A percentile compares a stretch with the other conserved stretches of the same genome.
Evolutionary conservation across 2,329 filamentous ascomycete genomes (phyloP).

Genomic region (Rhinocladiella similis): DNA sequence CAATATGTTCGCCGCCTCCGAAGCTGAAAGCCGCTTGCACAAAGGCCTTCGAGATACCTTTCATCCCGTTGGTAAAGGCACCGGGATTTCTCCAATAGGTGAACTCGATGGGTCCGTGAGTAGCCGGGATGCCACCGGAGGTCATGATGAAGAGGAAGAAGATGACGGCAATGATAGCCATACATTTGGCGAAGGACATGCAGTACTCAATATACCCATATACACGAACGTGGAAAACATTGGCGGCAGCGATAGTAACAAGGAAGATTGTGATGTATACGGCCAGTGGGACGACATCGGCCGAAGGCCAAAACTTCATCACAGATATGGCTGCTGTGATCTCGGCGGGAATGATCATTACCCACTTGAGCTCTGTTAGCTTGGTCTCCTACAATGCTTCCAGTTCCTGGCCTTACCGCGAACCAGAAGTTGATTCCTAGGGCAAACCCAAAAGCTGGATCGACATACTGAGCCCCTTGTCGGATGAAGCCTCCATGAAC

Average conservation of each 20-base stretch:
- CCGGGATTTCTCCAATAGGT: conserved; percentile 26
- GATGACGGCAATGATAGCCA: conserved; percentile 52
- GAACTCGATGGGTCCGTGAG: conserved; percentile 37
- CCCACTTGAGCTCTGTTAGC: background rate
- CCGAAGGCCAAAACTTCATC: conserved; percentile 45
- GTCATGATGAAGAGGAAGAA: conserved; percentile 41
- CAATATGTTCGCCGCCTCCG: conserved; percentile 49
- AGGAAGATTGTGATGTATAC: conserved; percentile 44
- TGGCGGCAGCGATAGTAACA: conserved; percentile 38
- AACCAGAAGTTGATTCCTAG: background rate
- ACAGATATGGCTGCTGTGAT: conserved; percentile 44
- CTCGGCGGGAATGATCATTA: conserved; percentile 45
- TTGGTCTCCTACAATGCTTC: background rate
- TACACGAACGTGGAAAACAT: conserved; percentile 44
- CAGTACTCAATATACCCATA: conserved; percentile 51
- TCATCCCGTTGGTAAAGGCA: conserved; percentile 42
- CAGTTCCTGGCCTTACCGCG: background rate
- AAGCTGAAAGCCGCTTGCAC: conserved; percentile 40
- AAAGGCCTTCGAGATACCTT: conserved; percentile 42
- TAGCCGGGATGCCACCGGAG: conserved; percentile 39
- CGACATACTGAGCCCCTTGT: background rate
- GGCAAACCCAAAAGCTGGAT: background rate
- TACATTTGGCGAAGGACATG: conserved; percentile 47
- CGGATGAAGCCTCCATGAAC: background rate
- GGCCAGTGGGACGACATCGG: conserved; percentile 41